Evolutionary conservation across 2,329 filamentous ascomycete species (phyloP).

Genomic region (Cytospora piceae): DNA sequence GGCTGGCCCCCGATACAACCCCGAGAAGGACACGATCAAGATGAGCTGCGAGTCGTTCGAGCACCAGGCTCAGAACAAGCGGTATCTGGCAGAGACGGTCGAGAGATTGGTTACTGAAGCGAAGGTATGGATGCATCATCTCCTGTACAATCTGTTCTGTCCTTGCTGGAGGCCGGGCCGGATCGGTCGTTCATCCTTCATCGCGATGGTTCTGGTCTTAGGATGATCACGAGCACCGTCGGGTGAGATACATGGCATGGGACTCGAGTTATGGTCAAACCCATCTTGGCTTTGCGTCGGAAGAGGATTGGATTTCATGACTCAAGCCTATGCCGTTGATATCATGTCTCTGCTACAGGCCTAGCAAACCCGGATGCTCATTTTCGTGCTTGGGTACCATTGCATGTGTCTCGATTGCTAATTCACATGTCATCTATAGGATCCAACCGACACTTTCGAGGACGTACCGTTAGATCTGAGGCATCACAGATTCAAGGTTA

Average conservation of each 20-base stretch:
- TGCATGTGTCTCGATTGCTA: background rate
- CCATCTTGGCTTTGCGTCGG: too few relatives aligned
- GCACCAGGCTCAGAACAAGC: conserved; percentile 93
- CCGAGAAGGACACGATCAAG: conserved; percentile 76
- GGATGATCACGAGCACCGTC: background rate
- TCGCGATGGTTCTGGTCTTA: background rate
- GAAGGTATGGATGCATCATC: conserved; percentile 52
- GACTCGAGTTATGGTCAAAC: too few relatives aligned
- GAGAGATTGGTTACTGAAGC: conserved; percentile 74
- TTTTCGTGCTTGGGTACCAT: background rate
- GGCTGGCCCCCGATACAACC: conserved; percentile 84
- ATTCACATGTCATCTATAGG: conserved; percentile 44
- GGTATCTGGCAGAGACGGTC: conserved; percentile 83
- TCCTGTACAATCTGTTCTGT: background rate
- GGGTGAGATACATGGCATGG: background rate
- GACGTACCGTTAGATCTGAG: conserved; percentile 89
- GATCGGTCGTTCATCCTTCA: background rate
- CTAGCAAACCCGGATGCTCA: background rate
- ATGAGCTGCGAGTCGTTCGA: conserved; percentile 91
- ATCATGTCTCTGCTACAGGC: background rate
- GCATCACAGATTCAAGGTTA: conserved; percentile 73
- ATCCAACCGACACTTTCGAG: conserved; percentile 78
- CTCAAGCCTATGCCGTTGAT: background rate
- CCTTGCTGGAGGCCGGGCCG: background rate
- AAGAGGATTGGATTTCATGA: background rate